Evolutionary conservation across 768 basidiomycete species (phyloP), one percentile per base, ranked within the genome.

Genomic region (Strobilomyces dryophilus): DNA sequence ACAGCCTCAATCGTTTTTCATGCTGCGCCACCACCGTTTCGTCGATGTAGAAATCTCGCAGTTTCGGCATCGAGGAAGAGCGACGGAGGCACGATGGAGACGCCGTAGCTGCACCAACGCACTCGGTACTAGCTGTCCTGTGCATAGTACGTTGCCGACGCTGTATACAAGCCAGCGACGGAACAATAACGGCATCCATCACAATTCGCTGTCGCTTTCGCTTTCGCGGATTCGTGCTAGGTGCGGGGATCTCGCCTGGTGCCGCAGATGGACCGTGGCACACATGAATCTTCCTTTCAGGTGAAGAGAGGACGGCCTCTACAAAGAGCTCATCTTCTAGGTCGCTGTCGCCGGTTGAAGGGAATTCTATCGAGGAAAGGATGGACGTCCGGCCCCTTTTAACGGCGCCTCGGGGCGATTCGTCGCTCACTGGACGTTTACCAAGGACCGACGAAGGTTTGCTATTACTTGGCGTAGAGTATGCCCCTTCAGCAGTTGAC

Each of bases 141-240:
- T 53, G 57, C 57, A 63, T 53, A 45, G 31, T 45, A 24, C 56
- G 55, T 35, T 57, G 41, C 44, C 59, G 63, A 21, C 56, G 60
- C 26, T 53, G 54, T 31, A 73, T 46, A 17, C 69, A 63, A 0
- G 61, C 66, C 17, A 75, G 56, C 9, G 69, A 68, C 12, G 78
- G 78, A 44, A 80, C 72, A 45, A 76, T 76, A 12, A 82, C 80
- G 4, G 76, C 76, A 12, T 83, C 83, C 70, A 82, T 66, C 54
- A 79, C 58, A 6, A 74, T 61, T 31, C 80, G 66, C 64, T 76
- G 79, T 52, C 81, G 77, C 65, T 82, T 84, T 58, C 63, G 69
- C 40, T 66, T 68, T 12, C 57, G 55, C 1, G 60, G 55, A 11
- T 18, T 48, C 21, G 43, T 18, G 17, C 36, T 51, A 2, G 47